Evolutionary conservation across 305 asterid species (phyloP).

Genomic region (Ruellia speciosa): DNA sequence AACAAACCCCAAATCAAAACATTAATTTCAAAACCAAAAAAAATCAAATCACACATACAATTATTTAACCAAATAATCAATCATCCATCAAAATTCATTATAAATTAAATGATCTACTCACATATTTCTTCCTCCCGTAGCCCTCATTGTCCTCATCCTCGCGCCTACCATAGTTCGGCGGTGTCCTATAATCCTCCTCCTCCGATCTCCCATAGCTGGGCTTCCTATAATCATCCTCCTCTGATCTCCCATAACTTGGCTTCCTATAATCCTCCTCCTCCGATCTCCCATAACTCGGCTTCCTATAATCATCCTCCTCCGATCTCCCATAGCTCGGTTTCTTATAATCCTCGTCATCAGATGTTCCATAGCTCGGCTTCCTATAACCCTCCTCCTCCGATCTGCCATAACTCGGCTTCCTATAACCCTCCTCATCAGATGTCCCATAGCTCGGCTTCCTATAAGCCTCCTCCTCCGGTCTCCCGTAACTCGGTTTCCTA

Average conservation of each 20-base stretch:
- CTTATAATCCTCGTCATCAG: conserved; percentile 58
- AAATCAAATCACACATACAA: neutral
- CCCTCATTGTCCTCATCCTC: conserved; percentile 32
- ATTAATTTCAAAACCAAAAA: neutral
- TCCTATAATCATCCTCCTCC: conserved; percentile 2
- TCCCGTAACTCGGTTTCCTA: conserved; percentile 37
- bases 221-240: conserved; percentile 56
- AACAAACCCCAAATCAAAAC: neutral
- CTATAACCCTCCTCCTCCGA: neutral
- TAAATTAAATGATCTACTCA: conserved; percentile 17
- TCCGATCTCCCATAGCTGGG: conserved; percentile 44
- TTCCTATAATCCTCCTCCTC: conserved; percentile 35
- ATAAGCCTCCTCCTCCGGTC: conserved; percentile 25
- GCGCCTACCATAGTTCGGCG: conserved; percentile 51
- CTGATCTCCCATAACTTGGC: conserved; percentile 65
- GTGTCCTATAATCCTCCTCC: conserved; percentile 39
- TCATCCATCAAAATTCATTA: neutral
- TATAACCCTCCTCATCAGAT: conserved; percentile 59
- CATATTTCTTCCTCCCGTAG: conserved; percentile 41
- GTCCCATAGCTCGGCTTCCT: conserved; percentile 68
- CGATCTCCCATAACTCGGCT: conserved; percentile 17
- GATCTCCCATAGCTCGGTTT: conserved; percentile 35
- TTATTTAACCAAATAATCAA: neutral
- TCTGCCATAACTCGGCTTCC: conserved; percentile 44
- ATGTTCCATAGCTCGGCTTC: conserved; percentile 64